A percentile compares a stretch with the other conserved stretches of the same genome.
Evolutionary conservation across 192 early-diverging fungal species (phyloP).

Genomic region (Spinellus fusiger): DNA sequence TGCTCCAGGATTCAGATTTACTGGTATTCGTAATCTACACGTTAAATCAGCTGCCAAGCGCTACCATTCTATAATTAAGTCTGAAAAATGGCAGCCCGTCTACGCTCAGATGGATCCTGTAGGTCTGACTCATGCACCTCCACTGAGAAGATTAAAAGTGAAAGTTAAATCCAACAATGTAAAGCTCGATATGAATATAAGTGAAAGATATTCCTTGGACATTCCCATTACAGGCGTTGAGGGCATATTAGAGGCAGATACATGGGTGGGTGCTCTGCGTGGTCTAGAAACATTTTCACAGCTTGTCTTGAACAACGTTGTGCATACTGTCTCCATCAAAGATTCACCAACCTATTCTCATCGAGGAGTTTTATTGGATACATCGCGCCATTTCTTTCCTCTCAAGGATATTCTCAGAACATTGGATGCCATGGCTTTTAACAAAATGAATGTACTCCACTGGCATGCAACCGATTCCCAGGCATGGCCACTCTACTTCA

Average conservation of each 20-base stretch:
- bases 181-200: slow-evolving; percentile 46
- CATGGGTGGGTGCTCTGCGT: slow-evolving; percentile 61
- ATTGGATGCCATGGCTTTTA: slow-evolving; percentile 63
- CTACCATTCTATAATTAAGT: slow-evolving; percentile 33
- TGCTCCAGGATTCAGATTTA: slow-evolving; percentile 1
- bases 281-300: slow-evolving; percentile 67
- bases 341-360: slow-evolving; percentile 57
- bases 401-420: slow-evolving; percentile 47
- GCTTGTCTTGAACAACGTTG: slow-evolving; percentile 41
- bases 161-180: slow-evolving; percentile 37
- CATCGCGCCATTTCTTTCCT: slow-evolving; percentile 58
- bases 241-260: slow-evolving; percentile 48
- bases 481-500: slow-evolving; percentile 63
- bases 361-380: slow-evolving; percentile 62
- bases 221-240: slow-evolving; percentile 42
- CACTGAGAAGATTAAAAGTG: too few relatives aligned
- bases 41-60: slow-evolving; percentile 26
- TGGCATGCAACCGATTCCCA: slow-evolving; percentile 69
- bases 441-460: slow-evolving; percentile 72
- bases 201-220: slow-evolving; percentile 65
- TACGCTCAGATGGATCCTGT: too few relatives aligned
- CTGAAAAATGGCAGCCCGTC: slow-evolving; percentile 34
- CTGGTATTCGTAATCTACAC: not conserved
- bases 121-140: too few relatives aligned
- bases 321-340: slow-evolving; percentile 48